Evolutionary conservation across 805 yeast genomes (phyloP), one percentile per base, ranked within the genome.

Genomic region (Yamadazyma phyllophila): DNA sequence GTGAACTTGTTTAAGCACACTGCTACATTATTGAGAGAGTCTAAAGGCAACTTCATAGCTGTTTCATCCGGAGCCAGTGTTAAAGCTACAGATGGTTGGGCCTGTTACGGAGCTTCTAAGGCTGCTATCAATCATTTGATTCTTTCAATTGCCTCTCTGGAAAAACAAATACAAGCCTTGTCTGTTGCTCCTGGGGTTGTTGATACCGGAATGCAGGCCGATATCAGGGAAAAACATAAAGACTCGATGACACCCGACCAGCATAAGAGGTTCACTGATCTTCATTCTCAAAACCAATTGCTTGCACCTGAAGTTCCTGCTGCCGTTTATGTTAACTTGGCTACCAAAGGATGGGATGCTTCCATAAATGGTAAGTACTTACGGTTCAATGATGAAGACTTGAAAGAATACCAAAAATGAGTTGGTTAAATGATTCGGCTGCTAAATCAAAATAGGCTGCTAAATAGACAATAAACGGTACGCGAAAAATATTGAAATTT

Each of bases 111-210:
- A 1, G 70, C 91, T 4, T 83, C 96, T 6, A 92, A 92, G 63
- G 97, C 97, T 0, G 96, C 97, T 0, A 60, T 92, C 41, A 90
- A 92, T 62, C 90, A 84, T 56, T 76, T 89, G 43, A 82, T 88
- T 6, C 59, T 67, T 39, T 80, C 87, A 11, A 61, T 92, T 12
- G 84, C 88, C 1, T 70, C 67, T 5, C 97, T 90, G 57, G 90
- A 86, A 59, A 67, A 73, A 1, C 59, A 54, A 3, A 66, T 89
- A n/a, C 63, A 67, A 30, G 71, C 85, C 3, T 67, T 90, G 9
- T 73, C 97, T 0, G 75, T 94, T 17, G 97, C 96, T 0, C 98
- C 98, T 0, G 98, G 99, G 3, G 96, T 89, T 1, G 97, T 94
- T 1, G 88, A 88, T 60, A 92, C 99, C 1, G 71, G 71, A 15